Percentiles rank a stretch among this genome's conserved stretches.
phyloP scores from a whole-genome alignment of 1,284 basidiomycete genomes.

The Fomitopsis pinicola region DNA sequence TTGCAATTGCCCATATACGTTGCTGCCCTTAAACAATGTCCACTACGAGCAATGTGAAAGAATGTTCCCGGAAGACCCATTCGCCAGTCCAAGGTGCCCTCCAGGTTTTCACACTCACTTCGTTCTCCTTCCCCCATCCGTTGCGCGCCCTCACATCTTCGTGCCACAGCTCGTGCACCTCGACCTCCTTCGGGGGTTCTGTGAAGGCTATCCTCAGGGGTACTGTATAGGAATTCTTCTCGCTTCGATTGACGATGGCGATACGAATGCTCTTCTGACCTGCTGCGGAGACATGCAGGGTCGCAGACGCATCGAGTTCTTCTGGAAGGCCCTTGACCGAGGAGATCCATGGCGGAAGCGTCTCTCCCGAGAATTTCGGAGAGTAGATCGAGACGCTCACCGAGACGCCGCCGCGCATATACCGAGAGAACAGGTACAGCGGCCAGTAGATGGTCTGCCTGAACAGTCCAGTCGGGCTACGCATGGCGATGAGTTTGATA shows the following conservation, averaged over 20 bases:
- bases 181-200: conserved; percentile 23
- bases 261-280: conserved; percentile 35
- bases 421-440: conserved; percentile 47
- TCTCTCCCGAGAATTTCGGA: conserved; percentile 27
- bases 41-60: conserved; percentile 31
- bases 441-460: conserved; percentile 53
- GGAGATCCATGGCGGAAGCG: conserved; percentile 36
- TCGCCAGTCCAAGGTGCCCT: conserved; percentile 31
- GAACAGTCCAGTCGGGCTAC: conserved; percentile 38
- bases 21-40: background rate
- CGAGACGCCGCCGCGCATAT: conserved; percentile 47
- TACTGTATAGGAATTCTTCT: conserved; percentile 28
- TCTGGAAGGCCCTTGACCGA: conserved; percentile 34
- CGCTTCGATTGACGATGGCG: conserved; percentile 45
- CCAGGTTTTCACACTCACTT: conserved; percentile 33
- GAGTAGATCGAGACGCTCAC: conserved; percentile 38
- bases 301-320: conserved; percentile 45
- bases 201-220: conserved; percentile 35
- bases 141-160: conserved; percentile 35
- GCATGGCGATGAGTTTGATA: background rate
- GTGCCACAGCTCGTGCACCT: conserved; percentile 46
- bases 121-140: conserved; percentile 36
- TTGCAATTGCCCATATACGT: background rate
- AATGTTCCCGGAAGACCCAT: conserved; percentile 42
- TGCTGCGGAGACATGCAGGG: conserved; percentile 27